Base-by-base conservation (phyloP, 768 basidiomycete species). In the Pseudohyphozyma bogoriensis region DNA sequence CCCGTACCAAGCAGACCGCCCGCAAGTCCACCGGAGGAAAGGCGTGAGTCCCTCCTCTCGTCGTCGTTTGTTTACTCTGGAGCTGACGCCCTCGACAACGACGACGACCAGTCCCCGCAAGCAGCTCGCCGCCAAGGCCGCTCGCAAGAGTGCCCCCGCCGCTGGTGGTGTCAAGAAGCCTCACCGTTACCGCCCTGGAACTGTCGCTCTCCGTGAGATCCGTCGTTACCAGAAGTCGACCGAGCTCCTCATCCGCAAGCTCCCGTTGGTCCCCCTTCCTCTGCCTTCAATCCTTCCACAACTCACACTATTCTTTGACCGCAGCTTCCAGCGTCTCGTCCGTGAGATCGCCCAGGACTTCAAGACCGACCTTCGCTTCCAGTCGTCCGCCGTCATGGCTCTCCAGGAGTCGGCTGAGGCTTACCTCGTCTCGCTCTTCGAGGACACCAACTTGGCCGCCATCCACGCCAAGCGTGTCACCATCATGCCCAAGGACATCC, bases 141-240 rank as follows among this genome's bases (percentile, higher is more conserved):
- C 78, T 51, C 72, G 76, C 63, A 79, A 78, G 74, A 72, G 72
- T 29, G 72, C 76, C 49, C 71, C 86, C 59, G 82, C 86, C 59
- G 86, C 91, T 65, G 91, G 91, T 78, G 91, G 91, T 83, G 91
- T 95, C 72, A 97, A 97, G 92, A 99, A 97, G 81, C 93, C 92
- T 62, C 92, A 97, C 77, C 81, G 85, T 57, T 77, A 76, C 76
- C 74, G 76, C 66, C 76, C 77, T 63, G 76, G 76, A 67, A 78
- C 77, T 55, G 78, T 77, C 67, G 76, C 77, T 51, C 76, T 78
- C 63, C 75, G 78, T 69, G 78, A 79, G 68, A 79, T 79, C 68
- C 73, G 76, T 66, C 62, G 68, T 36, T 76, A 75, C 69, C 73
- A 73, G 69, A 73, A 73, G 73, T 75, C 73, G 54, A 70, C 70